Base-by-base conservation (phyloP, 768 basidiomycete genomes). In the Kwoniella europaea region DNA sequence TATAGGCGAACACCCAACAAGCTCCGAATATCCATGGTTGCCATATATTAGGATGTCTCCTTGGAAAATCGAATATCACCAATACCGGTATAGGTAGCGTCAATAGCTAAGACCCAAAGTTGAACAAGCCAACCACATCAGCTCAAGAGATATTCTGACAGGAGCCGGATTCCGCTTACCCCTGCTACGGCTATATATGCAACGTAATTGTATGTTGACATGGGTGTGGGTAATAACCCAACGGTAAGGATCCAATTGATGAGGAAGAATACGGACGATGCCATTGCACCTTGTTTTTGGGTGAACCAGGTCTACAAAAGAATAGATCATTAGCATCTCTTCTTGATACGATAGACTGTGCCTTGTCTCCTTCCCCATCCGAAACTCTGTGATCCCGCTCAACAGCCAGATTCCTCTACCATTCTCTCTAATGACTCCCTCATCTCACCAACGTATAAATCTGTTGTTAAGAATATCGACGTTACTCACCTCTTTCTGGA, bases 401-500 rank as follows among this genome's bases (percentile, higher is more conserved):
- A 55, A n/a, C 10, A 13, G 54, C 6, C 46, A 50, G 15, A 7
- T 0, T 1, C 35, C 46, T 50, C 46, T 1, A 15, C 46, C 5
- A 13, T 0, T 18, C 10, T 50, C 3, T 0, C 12, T 1, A 2
- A 20, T 15, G 29, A 22, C 13, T 12, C 56, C 35, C 35, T 35
- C 35, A 7, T 35, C 35, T 35, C 35, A 35, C 7, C 35, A 7
- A 35, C 35, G 35, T 35, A 35, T 20, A 2, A 61, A 43, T 53
- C 22, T 53, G 22, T 43, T n/a, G 5, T 52, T 24, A 13, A 4
- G 9, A 46, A 27, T 3, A 58, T 18, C 20, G 12, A 35, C 12
- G 13, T 4, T n/a, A 72, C 76, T 71, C 71, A 83, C 79, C 67
- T 83, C 82, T 67, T 81, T 82, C 52, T 79, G 76, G 63, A 76